Evolutionary conservation across 495 filamentous ascomycete species (phyloP).

Genomic region (Trichoderma asperelloides): DNA sequence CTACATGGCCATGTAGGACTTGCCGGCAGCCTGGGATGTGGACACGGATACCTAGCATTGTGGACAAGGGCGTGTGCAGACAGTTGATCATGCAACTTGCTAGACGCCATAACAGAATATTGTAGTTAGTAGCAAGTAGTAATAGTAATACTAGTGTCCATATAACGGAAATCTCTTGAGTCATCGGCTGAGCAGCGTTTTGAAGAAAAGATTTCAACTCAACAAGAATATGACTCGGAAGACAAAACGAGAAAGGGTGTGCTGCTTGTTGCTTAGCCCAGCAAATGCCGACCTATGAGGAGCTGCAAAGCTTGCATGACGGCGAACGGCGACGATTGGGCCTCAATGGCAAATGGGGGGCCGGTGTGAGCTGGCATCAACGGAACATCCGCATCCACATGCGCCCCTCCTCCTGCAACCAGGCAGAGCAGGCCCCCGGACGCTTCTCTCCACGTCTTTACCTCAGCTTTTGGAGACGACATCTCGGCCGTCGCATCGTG

Average conservation of each 20-base stretch:
- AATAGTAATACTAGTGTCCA: not conserved
- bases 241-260: not conserved
- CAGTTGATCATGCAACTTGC: not conserved
- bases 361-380: not conserved
- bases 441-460: not conserved
- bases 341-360: not conserved
- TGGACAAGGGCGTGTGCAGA: not conserved
- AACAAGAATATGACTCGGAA: not conserved
- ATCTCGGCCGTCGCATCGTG: too few species aligned
- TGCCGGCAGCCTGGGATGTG: not conserved
- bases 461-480: not conserved
- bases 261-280: not conserved
- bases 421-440: too few species aligned
- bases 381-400: constrained; percentile 1
- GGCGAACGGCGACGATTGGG: not conserved
- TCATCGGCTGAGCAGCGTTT: not conserved
- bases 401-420: not conserved
- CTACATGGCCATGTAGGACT: not conserved
- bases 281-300: not conserved
- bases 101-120: not conserved
- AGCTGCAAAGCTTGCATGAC: not conserved
- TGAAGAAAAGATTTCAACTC: not conserved
- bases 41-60: not conserved
- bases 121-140: not conserved
- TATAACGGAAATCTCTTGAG: not conserved